Conservation (phyloP, 106 monocot species). For the Amphibolis antarctica region DNA sequence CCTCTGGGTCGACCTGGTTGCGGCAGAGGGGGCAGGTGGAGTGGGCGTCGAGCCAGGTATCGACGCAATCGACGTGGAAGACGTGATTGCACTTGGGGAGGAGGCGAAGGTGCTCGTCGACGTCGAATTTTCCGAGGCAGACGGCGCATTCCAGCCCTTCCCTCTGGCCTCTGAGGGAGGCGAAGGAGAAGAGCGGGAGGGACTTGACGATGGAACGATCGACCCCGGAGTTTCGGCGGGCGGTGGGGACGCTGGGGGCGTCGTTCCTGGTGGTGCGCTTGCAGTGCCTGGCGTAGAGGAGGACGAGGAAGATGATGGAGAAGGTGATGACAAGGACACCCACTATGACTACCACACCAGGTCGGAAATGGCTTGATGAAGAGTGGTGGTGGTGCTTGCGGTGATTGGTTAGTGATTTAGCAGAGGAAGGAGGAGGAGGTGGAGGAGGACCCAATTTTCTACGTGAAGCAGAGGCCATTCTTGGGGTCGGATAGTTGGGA, state of each 20-base stretch:
- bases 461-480: too few species aligned
- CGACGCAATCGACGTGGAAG: conserved; percentile 93
- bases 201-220: conserved; percentile 54
- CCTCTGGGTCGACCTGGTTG: conserved; percentile 61
- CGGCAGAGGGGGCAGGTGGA: conserved; percentile 90
- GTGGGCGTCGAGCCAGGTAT: conserved; percentile 83
- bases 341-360: conserved; percentile 49
- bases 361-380: conserved; percentile 24
- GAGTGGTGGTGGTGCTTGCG: too few species aligned
- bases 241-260: neutral
- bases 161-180: conserved; percentile 44
- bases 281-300: conserved; percentile 80
- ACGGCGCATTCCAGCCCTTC: conserved; percentile 91
- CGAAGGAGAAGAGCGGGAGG: conserved; percentile 77
- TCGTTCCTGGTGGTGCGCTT: conserved; percentile 17
- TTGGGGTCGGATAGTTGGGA: too few species aligned
- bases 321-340: conserved; percentile 59
- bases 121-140: conserved; percentile 62
- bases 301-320: conserved; percentile 66
- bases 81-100: conserved; percentile 90
- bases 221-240: conserved; percentile 55
- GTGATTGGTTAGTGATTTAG: too few species aligned
- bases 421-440: too few species aligned
- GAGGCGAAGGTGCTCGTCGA: conserved; percentile 53
- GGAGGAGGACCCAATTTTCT: too few species aligned